These are phyloP conservation scores for Colletotrichum neosansevieriae DNA, from an alignment of 2,329 filamentous ascomycete genomes.

Conservation along the genomic window DNA sequence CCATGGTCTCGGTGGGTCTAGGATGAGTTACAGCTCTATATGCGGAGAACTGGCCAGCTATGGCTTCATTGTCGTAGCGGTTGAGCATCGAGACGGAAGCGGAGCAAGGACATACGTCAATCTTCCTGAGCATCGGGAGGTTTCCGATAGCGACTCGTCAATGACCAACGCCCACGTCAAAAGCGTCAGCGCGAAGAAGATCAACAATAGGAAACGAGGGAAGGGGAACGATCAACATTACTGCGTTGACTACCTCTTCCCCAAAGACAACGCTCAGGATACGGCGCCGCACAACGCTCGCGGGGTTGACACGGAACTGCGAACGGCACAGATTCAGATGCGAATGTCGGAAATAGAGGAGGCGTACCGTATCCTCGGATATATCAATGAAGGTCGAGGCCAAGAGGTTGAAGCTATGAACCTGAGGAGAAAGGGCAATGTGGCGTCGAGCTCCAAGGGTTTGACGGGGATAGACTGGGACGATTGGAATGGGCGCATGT, in stretches of 20 bases:
- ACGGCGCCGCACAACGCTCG: conserved; percentile 67
- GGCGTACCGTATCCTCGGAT: conserved; percentile 66
- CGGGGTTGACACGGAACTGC: conserved; percentile 70
- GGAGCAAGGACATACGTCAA: conserved; percentile 73
- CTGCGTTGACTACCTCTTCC: conserved; percentile 72
- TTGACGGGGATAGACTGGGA: conserved; percentile 67
- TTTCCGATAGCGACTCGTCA: conserved; percentile 47
- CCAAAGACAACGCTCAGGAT: conserved; percentile 64
- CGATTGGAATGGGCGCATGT: conserved; percentile 67
- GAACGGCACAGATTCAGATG: conserved; percentile 72
- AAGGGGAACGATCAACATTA: conserved; percentile 53
- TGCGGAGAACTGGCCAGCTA: conserved; percentile 76
- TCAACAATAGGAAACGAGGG: conserved; percentile 50
- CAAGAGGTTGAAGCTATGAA: conserved; percentile 63
- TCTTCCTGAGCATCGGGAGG: conserved; percentile 56
- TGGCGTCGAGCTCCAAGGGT: conserved; percentile 69
- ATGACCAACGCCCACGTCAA: conserved; percentile 44
- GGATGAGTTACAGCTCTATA: conserved; percentile 71
- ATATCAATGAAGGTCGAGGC: conserved; percentile 67
- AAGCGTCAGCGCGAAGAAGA: conserved; percentile 50
- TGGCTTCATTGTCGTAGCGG: conserved; percentile 72
- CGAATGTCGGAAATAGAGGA: conserved; percentile 74
- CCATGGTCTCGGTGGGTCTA: conserved; percentile 73
- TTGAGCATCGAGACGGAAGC: conserved; percentile 75
- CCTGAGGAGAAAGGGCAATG: conserved; percentile 67